Evolutionary conservation across 192 early-diverging fungal species (phyloP).

Genomic region (Coemansia sp.): DNA sequence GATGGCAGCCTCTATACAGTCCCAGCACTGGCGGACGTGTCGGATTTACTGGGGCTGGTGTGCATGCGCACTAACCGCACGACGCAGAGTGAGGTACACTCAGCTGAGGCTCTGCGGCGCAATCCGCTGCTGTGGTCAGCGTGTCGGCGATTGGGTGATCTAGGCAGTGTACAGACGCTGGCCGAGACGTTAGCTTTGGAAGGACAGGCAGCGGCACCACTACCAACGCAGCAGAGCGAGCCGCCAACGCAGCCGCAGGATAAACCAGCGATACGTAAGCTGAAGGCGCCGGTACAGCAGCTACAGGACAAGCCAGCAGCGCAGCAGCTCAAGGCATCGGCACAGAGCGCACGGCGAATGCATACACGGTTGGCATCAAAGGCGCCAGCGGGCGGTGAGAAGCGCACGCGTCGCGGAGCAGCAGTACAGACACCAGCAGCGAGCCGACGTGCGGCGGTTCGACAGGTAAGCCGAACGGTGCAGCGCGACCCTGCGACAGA

Average conservation of each 20-base stretch:
- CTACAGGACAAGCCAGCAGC: not conserved
- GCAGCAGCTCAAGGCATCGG: not conserved
- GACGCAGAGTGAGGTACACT: conserved; percentile 37
- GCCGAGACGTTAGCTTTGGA: conserved; percentile 5
- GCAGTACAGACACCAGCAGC: conserved; percentile 15
- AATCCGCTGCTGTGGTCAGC: conserved; percentile 53
- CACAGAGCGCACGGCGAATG: conserved; percentile 10
- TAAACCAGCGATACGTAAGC: not conserved
- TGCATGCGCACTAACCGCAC: conserved; percentile 45
- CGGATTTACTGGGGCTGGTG: conserved; percentile 43
- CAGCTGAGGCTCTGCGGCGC: conserved; percentile 31
- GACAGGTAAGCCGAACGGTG: not conserved
- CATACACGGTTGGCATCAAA: conserved; percentile 19
- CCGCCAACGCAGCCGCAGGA: not conserved
- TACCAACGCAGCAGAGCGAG: not conserved
- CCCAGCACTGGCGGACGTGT: conserved; percentile 38
- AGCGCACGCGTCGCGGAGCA: conserved; percentile 41
- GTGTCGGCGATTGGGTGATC: conserved; percentile 46
- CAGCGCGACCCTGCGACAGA: not conserved
- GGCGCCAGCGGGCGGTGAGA: conserved; percentile 26
- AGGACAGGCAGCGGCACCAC: not conserved
- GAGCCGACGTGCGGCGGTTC: not conserved
- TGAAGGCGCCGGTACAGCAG: conserved; percentile 10
- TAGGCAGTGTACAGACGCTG: conserved; percentile 21
- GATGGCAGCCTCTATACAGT: conserved; percentile 15